A percentile compares a stretch with the other conserved stretches of the same genome.
phyloP scores from a whole-genome alignment of 1,284 basidiomycete genomes.

The Naganishia liquefaciens region DNA sequence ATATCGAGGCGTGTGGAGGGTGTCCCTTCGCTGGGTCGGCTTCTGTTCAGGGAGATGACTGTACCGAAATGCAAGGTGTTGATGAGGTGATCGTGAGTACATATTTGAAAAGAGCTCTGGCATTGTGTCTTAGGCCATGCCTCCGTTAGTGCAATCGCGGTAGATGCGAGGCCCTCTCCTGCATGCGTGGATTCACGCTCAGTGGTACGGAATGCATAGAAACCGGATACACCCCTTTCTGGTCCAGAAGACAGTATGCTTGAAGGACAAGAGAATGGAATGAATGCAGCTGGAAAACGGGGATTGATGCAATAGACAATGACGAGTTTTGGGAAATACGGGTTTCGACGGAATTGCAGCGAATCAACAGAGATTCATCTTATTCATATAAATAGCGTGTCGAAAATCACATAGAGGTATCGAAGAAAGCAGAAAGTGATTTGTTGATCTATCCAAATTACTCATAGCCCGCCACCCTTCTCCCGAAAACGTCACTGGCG shows the following conservation, averaged over 20 bases:
- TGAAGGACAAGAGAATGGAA: neutral
- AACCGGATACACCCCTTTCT: conserved; percentile 3
- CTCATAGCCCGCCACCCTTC: too few species aligned
- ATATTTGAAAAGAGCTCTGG: neutral
- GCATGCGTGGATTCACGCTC: conserved; percentile 15
- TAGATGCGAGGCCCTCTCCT: conserved; percentile 16
- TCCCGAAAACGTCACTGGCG: too few species aligned
- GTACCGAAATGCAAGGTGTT: conserved; percentile 16
- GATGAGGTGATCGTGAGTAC: conserved; percentile 14
- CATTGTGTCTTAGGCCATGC: neutral
- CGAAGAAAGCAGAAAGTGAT: too few species aligned
- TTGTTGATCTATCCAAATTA: too few species aligned
- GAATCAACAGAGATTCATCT: too few species aligned
- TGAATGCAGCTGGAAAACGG: neutral
- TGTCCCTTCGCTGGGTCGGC: neutral
- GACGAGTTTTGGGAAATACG: too few species aligned
- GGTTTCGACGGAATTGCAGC: too few species aligned
- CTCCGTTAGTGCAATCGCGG: neutral
- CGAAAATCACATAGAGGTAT: too few species aligned
- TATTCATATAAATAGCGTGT: too few species aligned
- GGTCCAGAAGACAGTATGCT: neutral
- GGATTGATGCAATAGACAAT: too few species aligned
- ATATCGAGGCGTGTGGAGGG: conserved; percentile 19
- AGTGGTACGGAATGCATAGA: neutral
- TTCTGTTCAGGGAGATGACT: neutral